Evolutionary conservation across 768 basidiomycete species (phyloP).

Genomic region (Tricholoma hemisulphureum): DNA sequence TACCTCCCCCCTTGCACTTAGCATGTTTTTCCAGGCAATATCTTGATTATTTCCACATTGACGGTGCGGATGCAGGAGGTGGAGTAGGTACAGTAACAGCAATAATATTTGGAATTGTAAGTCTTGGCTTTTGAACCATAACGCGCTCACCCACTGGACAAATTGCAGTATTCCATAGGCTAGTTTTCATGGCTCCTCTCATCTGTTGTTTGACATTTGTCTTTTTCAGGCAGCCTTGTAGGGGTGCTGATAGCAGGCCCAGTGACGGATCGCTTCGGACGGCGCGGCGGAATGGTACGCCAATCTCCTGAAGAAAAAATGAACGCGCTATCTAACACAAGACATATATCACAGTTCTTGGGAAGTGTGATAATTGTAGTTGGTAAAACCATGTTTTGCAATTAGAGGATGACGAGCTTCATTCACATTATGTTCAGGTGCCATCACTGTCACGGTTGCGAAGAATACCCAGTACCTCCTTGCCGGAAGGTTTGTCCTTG

Average conservation of each 20-base stretch:
- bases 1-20: too few relatives aligned
- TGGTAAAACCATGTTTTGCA: conserved; percentile 20
- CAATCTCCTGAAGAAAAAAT: neutral
- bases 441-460: conserved; percentile 45
- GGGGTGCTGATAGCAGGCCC: conserved; percentile 43
- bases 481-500: conserved; percentile 51
- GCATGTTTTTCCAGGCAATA: conserved; percentile 35
- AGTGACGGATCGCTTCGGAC: conserved; percentile 40
- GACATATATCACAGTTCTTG: conserved; percentile 26
- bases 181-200: neutral
- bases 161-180: conserved; percentile 44
- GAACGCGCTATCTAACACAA: neutral
- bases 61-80: conserved; percentile 38
- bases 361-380: conserved; percentile 41
- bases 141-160: neutral
- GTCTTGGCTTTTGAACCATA: conserved; percentile 7
- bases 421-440: conserved; percentile 31
- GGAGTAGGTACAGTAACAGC: conserved; percentile 44
- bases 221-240: conserved; percentile 30
- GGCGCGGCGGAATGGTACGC: conserved; percentile 44
- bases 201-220: neutral
- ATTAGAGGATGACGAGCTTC: neutral
- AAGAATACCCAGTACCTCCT: conserved; percentile 46
- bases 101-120: conserved; percentile 46
- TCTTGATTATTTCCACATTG: conserved; percentile 39